A percentile compares a stretch with the other conserved stretches of the same genome.
Evolutionary conservation across 1,284 basidiomycete species (phyloP).

Genomic region (Heliocybe sulcata): DNA sequence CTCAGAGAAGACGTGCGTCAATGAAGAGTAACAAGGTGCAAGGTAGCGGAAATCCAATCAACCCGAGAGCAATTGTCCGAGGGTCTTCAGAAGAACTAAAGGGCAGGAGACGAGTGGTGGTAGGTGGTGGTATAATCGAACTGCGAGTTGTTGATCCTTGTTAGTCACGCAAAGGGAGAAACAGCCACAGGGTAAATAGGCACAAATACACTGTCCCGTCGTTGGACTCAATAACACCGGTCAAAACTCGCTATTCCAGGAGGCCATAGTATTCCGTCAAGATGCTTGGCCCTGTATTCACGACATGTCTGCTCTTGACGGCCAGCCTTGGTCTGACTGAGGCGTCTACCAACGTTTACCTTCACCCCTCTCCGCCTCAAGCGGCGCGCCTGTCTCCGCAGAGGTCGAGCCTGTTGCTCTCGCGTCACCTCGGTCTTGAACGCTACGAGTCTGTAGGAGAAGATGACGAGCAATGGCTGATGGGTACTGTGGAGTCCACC

Average conservation of each 20-base stretch:
- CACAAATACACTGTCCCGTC: background rate
- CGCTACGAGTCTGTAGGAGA: constrained; percentile 46
- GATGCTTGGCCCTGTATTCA: background rate
- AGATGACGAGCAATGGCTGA: constrained; percentile 13
- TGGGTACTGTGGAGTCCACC: constrained; percentile 18
- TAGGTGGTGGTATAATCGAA: no score
- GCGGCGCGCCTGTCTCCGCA: constrained; percentile 32
- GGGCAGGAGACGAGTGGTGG: no score
- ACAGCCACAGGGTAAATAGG: background rate
- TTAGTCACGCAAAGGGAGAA: background rate
- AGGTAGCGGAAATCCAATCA: no score
- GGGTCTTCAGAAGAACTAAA: no score
- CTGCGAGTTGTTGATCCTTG: background rate
- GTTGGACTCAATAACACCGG: background rate
- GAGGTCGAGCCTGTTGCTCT: constrained; percentile 50
- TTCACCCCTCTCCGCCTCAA: constrained; percentile 30
- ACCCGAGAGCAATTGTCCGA: no score
- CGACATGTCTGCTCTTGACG: constrained; percentile 9
- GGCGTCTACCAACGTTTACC: constrained; percentile 34
- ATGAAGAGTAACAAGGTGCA: no score
- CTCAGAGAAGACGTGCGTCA: no score
- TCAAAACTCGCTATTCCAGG: background rate
- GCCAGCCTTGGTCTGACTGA: constrained; percentile 11
- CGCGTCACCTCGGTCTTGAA: constrained; percentile 66
- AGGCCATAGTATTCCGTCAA: background rate